Base-by-base conservation (phyloP, 1,284 basidiomycete species). In the Heliocybe sulcata region DNA sequence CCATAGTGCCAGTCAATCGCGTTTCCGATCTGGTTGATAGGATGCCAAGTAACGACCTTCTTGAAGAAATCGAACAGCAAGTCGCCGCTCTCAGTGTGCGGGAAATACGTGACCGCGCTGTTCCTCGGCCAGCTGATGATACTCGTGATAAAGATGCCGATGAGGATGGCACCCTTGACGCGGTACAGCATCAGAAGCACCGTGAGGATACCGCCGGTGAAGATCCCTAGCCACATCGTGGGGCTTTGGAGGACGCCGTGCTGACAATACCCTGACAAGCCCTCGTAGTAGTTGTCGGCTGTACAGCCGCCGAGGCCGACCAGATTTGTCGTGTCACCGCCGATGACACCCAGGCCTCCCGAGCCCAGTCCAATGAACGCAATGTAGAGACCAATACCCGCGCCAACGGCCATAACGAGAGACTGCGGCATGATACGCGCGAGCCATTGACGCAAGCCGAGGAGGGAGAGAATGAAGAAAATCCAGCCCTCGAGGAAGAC, bases 361-460 rank as follows among this genome's bases (percentile, higher is more conserved):
- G 80, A 75, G 3, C 79, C 80, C 49, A 88, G 66, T 50, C 86
- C 86, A 42, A 89, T 81, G 61, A 89, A 87, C 79, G 87, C 86
- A 60, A 90, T 90, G 72, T 89, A 95, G 16, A 94, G 67, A 55
- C 92, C 92, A 64, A 95, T 94, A 61, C 92, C 92, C 29, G 88
- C 84, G 56, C 91, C 91, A 2, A 92, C 89, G 10, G 90, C 85
- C 58, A 93, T 79, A 35, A 92, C 85, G 50, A 95, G 80, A 2
- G 91, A 93, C 58, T 91, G 87, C 1, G 92, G 92, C 78, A 95
- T 91, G 54, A 93, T 79, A 38, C 92, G 83, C 12, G 87, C 90
- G 23, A 95, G 79, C 92, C 91, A 94, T 74, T 94, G 92, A 57
- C 92, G 90, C 51, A 95, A 77, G 63, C 92, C 92, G 51, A 94